Evolutionary conservation across 768 basidiomycete species (phyloP).

Genomic region (Rhodotorula toruloides): DNA sequence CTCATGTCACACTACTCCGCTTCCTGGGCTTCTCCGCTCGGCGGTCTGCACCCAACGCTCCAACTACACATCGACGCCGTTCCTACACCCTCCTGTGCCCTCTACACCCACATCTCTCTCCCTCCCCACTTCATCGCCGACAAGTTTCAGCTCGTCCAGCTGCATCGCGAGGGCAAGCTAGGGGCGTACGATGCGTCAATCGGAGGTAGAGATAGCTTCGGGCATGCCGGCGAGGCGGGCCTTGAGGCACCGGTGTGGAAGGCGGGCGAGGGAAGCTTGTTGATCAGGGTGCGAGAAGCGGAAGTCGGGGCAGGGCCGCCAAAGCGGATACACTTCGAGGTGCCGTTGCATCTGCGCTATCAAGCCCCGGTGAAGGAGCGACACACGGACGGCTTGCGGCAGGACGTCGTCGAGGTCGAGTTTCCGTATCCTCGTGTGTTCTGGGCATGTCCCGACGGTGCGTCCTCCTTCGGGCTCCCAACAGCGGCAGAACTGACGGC

Average conservation of each 20-base stretch:
- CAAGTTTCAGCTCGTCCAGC: slow-evolving; percentile 28
- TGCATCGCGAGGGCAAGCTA: slow-evolving; percentile 15
- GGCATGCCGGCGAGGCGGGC: slow-evolving; percentile 18
- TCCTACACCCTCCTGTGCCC: slow-evolving; percentile 3
- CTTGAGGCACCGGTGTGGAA: slow-evolving; percentile 27
- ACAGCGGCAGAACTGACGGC: too few relatives aligned
- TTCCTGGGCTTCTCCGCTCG: not conserved
- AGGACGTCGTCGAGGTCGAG: slow-evolving; percentile 13
- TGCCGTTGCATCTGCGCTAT: slow-evolving; percentile 37
- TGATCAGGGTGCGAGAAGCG: not conserved
- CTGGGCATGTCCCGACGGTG: slow-evolving; percentile 23
- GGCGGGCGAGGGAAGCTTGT: not conserved
- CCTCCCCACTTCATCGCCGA: slow-evolving; percentile 28
- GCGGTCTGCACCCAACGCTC: slow-evolving; percentile 3
- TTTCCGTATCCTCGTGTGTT: slow-evolving; percentile 27
- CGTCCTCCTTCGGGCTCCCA: not conserved
- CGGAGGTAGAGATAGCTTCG: not conserved
- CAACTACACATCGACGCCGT: not conserved
- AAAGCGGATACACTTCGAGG: not conserved
- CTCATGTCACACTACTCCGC: not conserved
- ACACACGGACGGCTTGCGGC: not conserved
- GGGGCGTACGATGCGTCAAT: not conserved
- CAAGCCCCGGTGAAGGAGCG: slow-evolving; percentile 22
- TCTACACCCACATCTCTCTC: slow-evolving; percentile 12
- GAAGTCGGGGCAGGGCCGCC: not conserved